Conservation (phyloP, 345 rosid genomes). For the Passiflora organensis region DNA sequence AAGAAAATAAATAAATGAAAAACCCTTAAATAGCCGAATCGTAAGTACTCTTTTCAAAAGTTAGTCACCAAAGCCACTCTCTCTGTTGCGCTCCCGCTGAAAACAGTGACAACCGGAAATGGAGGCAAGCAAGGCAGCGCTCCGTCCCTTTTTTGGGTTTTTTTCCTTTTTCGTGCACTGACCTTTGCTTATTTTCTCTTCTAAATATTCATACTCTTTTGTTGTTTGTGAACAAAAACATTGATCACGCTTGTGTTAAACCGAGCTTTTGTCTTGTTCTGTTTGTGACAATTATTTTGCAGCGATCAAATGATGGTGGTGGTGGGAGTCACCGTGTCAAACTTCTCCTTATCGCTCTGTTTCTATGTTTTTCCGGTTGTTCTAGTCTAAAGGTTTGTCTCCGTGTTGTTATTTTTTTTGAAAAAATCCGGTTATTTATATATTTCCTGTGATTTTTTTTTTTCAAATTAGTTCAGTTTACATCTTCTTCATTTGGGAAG, state of each 20-base stretch:
- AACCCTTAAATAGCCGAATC: neutral
- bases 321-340: neutral
- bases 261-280: too few species aligned
- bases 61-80: too few species aligned
- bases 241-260: too few species aligned
- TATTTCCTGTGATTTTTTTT: neutral
- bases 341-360: constrained; percentile 11
- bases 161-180: too few species aligned
- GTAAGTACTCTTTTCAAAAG: neutral
- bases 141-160: neutral
- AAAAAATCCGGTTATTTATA: neutral
- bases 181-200: too few species aligned
- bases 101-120: constrained; percentile 4
- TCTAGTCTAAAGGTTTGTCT: constrained; percentile 25
- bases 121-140: constrained; percentile 15
- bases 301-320: constrained; percentile 14
- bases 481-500: neutral
- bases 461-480: neutral
- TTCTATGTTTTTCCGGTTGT: constrained; percentile 11
- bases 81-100: neutral
- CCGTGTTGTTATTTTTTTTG: neutral
- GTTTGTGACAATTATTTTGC: neutral
- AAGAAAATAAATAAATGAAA: too few species aligned
- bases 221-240: too few species aligned
- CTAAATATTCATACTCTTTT: too few species aligned